These are phyloP conservation scores for Ascosphaera acerosa DNA, from an alignment of 2,329 filamentous ascomycete species.

Conservation along the genomic window DNA sequence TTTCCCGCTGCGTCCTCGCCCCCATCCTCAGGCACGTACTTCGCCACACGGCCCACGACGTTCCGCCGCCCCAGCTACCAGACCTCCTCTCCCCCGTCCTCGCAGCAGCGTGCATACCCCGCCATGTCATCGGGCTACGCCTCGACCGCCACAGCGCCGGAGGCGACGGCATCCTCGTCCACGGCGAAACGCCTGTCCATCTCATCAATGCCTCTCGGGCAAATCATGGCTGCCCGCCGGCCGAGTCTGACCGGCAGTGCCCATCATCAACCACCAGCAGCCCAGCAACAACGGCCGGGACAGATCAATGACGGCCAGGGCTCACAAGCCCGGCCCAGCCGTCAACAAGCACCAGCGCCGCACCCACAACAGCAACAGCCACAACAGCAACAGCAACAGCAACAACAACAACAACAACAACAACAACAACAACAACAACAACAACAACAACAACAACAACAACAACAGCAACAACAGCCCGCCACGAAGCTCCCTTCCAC, in stretches of 20 bases:
- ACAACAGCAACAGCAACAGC: no score
- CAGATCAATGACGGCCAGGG: conserved; percentile 5
- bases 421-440: no score
- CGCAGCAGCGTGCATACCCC: no score
- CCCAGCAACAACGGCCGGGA: not conserved
- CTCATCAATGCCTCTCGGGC: conserved; percentile 63
- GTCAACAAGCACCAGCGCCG: no score
- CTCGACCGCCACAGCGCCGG: not conserved
- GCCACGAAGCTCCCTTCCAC: no score
- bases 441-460: no score
- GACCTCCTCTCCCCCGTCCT: not conserved
- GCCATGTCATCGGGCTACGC: not conserved
- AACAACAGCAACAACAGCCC: not conserved
- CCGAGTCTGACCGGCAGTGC: conserved; percentile 21
- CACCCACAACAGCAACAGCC: no score
- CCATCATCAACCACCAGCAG: conserved; percentile 7
- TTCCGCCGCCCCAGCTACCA: not conserved
- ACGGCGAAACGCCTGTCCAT: conserved; percentile 32
- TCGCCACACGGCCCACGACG: not conserved
- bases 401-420: conserved; percentile 15
- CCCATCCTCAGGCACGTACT: conserved; percentile 1
- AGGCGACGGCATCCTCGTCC: conserved; percentile 7
- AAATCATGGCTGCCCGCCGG: conserved; percentile 42
- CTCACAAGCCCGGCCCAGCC: conserved; percentile 4
- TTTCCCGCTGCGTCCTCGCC: conserved; percentile 2